Conservation (phyloP, 2,329 filamentous ascomycete genomes). For the Trichoderma sp. region DNA sequence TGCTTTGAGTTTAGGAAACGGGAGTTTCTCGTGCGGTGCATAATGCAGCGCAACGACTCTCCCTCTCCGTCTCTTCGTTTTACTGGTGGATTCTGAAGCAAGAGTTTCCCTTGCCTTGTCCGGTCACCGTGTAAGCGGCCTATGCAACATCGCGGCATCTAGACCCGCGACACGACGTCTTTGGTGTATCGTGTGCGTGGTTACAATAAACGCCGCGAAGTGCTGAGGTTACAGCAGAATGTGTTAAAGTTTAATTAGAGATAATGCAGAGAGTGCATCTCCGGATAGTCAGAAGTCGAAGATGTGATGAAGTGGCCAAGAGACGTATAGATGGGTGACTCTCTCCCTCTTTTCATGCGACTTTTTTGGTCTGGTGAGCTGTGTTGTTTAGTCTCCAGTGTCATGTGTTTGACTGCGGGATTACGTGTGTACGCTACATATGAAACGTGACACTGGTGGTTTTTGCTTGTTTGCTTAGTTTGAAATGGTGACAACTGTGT, state of each 20-base stretch:
- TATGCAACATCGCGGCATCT: background rate
- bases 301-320: background rate
- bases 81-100: background rate
- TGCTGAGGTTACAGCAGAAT: background rate
- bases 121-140: background rate
- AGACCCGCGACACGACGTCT: background rate
- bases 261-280: background rate
- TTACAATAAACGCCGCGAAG: no score
- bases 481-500: no score
- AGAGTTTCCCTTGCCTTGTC: rapidly evolving
- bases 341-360: background rate
- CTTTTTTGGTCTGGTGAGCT: background rate
- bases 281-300: background rate
- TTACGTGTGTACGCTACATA: background rate
- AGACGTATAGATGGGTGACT: background rate
- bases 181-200: background rate
- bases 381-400: background rate
- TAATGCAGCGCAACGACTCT: no score
- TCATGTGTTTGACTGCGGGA: background rate
- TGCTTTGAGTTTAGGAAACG: no score
- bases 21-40: no score
- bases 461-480: no score
- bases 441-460: no score
- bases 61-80: background rate
- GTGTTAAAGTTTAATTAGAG: background rate